Conservation (phyloP, 148 eudicot genomes). For the Rhododendron vialii region DNA sequence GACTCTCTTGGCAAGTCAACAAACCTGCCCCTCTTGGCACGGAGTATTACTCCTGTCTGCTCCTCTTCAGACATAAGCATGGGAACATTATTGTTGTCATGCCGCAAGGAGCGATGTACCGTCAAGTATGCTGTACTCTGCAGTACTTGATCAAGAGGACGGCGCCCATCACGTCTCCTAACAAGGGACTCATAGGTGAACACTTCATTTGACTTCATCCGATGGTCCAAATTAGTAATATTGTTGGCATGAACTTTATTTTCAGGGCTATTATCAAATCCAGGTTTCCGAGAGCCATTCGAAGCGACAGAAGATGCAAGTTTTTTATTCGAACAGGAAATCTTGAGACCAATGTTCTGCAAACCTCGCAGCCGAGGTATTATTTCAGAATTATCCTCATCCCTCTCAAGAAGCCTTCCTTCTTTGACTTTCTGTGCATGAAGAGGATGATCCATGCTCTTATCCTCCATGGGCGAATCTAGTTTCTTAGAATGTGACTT, state of each 20-base stretch:
- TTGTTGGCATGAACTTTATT: slow-evolving; percentile 22
- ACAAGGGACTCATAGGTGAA: slow-evolving; percentile 34
- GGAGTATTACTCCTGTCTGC: slow-evolving; percentile 28
- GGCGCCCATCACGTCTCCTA: slow-evolving; percentile 48
- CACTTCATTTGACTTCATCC: slow-evolving; percentile 37
- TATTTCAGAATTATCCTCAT: slow-evolving; percentile 32
- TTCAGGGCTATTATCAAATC: slow-evolving; percentile 24
- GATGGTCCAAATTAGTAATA: slow-evolving; percentile 26
- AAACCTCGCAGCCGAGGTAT: slow-evolving; percentile 41
- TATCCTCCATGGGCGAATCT: slow-evolving; percentile 29
- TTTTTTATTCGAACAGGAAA: slow-evolving; percentile 30
- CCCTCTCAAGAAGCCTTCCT: slow-evolving; percentile 28
- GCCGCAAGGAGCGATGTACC: slow-evolving; percentile 27
- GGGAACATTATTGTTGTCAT: slow-evolving; percentile 20
- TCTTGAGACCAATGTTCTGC: slow-evolving; percentile 42
- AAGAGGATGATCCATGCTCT: slow-evolving; percentile 23
- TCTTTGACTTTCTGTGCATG: slow-evolving; percentile 26
- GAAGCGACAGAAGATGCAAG: slow-evolving; percentile 22
- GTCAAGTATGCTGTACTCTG: slow-evolving; percentile 31
- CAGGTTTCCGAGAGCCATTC: slow-evolving; percentile 30
- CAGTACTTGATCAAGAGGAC: slow-evolving; percentile 37
- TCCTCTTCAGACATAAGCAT: slow-evolving; percentile 30
- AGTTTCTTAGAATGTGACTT: slow-evolving; percentile 30
- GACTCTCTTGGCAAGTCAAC: slow-evolving; percentile 31
- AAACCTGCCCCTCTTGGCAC: slow-evolving; percentile 28